Evolutionary conservation across 2,329 filamentous ascomycete species (phyloP).

Genomic region (Pezizomycotina sp.): DNA sequence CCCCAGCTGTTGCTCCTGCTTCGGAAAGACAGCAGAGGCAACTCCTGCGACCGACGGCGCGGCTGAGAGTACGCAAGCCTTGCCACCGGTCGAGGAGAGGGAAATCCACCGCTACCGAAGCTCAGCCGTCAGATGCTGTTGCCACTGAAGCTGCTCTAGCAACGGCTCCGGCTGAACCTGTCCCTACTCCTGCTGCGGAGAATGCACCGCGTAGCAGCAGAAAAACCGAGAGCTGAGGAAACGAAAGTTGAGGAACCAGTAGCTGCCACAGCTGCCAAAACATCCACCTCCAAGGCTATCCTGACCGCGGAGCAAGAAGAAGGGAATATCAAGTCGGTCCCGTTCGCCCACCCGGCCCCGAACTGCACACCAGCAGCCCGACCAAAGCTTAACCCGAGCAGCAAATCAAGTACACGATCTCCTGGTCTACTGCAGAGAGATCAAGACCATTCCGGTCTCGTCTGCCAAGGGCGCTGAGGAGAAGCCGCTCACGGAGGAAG

Average conservation of each 20-base stretch:
- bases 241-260: background rate
- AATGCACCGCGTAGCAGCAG: background rate
- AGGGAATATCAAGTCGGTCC: conserved; percentile 8
- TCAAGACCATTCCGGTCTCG: conserved; percentile 55
- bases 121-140: background rate
- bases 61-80: too few species aligned
- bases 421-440: conserved; percentile 46
- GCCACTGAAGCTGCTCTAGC: conserved; percentile 1
- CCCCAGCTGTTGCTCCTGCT: too few species aligned
- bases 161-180: background rate
- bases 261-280: background rate
- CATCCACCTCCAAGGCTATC: background rate
- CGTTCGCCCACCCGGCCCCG: conserved; percentile 33
- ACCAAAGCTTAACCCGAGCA: too few species aligned
- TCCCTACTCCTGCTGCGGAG: background rate
- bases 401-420: conserved; percentile 62
- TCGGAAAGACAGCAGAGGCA: background rate
- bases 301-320: conserved; percentile 14
- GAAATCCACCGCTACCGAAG: background rate
- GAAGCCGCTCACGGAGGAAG: conserved; percentile 55
- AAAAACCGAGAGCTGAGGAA: background rate
- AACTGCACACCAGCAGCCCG: conserved; percentile 46
- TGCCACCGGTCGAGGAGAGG: too few species aligned
- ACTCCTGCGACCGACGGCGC: background rate
- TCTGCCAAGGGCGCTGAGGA: conserved; percentile 41